A percentile compares a stretch with the other conserved stretches of the same genome.
phyloP scores from a whole-genome alignment of 768 basidiomycete genomes.

The Pisolithus microcarpus region DNA sequence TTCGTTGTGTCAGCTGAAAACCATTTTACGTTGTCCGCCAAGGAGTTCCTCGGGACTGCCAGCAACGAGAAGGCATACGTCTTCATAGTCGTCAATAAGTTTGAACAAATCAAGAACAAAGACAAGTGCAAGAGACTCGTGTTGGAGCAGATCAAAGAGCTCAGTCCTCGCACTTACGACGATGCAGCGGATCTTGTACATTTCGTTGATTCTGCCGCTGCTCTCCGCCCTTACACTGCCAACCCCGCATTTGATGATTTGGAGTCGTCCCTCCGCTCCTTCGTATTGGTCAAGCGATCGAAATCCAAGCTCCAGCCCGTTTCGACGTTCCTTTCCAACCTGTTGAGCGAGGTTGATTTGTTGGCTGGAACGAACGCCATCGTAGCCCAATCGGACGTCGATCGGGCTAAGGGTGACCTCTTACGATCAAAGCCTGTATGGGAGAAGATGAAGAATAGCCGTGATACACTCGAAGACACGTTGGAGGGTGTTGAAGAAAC shows the following conservation, averaged over 20 bases:
- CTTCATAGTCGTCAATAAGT: constrained; percentile 99
- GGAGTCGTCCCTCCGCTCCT: constrained; percentile 84
- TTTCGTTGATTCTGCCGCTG: constrained; percentile 89
- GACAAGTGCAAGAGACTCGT: constrained; percentile 83
- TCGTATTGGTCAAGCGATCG: constrained; percentile 92
- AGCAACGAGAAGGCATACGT: constrained; percentile 96
- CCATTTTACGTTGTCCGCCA: constrained; percentile 93
- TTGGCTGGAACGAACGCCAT: constrained; percentile 81
- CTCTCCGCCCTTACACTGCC: constrained; percentile 56
- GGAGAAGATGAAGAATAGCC: constrained; percentile 75
- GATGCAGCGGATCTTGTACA: constrained; percentile 92
- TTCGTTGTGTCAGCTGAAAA: constrained; percentile 98
- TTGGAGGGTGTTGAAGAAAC: constrained; percentile 77
- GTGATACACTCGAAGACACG: constrained; percentile 69
- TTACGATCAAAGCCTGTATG: constrained; percentile 68
- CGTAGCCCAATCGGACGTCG: constrained; percentile 73
- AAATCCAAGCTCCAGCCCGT: constrained; percentile 94
- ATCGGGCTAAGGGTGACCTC: constrained; percentile 65
- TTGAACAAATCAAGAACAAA: constrained; percentile 92
- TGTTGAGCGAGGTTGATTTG: constrained; percentile 86
- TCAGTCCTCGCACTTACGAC: constrained; percentile 88
- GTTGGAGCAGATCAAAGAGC: constrained; percentile 87
- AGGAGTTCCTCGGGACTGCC: constrained; percentile 88
- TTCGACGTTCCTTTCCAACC: constrained; percentile 81
- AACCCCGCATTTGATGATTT: constrained; percentile 79